Base-by-base conservation (phyloP, 2,329 filamentous ascomycete species). In the Ceratocystis colombiana region DNA sequence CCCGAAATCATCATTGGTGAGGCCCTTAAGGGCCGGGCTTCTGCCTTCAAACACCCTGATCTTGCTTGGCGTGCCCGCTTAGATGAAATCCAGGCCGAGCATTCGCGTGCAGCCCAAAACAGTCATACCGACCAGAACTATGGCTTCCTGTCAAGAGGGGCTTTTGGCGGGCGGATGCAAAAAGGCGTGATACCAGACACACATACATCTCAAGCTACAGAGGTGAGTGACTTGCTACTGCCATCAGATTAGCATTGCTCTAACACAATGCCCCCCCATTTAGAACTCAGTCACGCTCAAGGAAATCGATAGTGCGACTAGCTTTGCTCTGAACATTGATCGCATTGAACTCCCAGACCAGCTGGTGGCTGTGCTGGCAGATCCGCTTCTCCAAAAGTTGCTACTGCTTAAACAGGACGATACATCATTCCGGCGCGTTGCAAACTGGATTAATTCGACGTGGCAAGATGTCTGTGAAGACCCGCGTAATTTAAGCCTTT, bases 1-100 rank as follows among this genome's bases (percentile, higher is more conserved):
- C 90, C 90, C 0, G 90, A 96, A 73, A 89, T 95, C 65, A 89
- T 95, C 68, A 82, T 93, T 15, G 88, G 87, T 25, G 87, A 88
- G 69, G 79, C 83, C 3, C 82, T 84, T 37, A 78, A 79, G 64
- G 84, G 84, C 46, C 81, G 82, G 68, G 84, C 84, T 0, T 82
- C 83, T 3, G 79, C 83, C 0, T 87, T 87, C 69, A 73, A 87
- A 79, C 87, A 89, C 72, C 88, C 88, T n/a, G 87, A 93, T 72
- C 77, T 79, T 2, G 83, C 88, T 75, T 96, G 90, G 90, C 81
- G 84, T 65, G 78, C 80, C 66, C 84, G 84, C 70, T 79, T 92
- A 7, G 82, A 83, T 61, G 79, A 83, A 63, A 85, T 95, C 46
- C 88, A 89, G 72, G 82, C 79, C 59, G 76, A 78, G 1, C 79